Base-by-base conservation (phyloP, 75 land plant genomes). In the Picea sitchensis region DNA sequence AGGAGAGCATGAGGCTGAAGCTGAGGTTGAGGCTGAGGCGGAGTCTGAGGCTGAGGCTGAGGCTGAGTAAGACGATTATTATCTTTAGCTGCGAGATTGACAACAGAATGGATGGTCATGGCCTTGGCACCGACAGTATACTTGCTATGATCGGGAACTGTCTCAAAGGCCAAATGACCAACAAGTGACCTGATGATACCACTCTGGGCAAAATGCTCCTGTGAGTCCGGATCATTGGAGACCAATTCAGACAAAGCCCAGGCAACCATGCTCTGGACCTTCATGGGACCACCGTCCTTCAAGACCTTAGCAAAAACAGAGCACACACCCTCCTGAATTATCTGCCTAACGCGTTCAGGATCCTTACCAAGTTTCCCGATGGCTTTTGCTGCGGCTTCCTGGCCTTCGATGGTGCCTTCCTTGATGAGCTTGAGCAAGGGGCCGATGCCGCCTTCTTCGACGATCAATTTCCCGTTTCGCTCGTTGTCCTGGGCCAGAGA, bases 401-500 rank as follows among this genome's bases (percentile, higher is more conserved):
- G 92, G 9, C 89, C 94, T 57, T 92, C 90, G 11, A 51, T 12
- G 12, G 56, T 51, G 56, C 56, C 56, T 51, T 96, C 98, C 82
- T 88, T 89, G 62, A 91, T 71, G 31, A 96, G 73, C 61, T 85
- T 83, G 76, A 94, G 77, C 75, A 96, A 77, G 0, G 99, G 93
- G 11, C 67, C 47, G 1, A 91, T 82, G 1, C 91, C 97, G 12
- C 93, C 97, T 76, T 94, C 97, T 79, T 93, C 95, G 15, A 93
- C 82, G 18, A 94, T 94, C 11, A 91, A 81, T 80, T 86, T 87
- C 1, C 84, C 88, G 64, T 91, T 89, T 1, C 95, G 79, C 20
- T 91, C 93, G 63, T 87, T 94, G 67, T 91, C 95, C 36, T 34
- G 15, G 21, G 64, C 64, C 20, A 62, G 64, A 5, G 83, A 83